Evolutionary conservation across 805 yeast genomes (phyloP).

Genomic region (Yarrowia osloensis): DNA sequence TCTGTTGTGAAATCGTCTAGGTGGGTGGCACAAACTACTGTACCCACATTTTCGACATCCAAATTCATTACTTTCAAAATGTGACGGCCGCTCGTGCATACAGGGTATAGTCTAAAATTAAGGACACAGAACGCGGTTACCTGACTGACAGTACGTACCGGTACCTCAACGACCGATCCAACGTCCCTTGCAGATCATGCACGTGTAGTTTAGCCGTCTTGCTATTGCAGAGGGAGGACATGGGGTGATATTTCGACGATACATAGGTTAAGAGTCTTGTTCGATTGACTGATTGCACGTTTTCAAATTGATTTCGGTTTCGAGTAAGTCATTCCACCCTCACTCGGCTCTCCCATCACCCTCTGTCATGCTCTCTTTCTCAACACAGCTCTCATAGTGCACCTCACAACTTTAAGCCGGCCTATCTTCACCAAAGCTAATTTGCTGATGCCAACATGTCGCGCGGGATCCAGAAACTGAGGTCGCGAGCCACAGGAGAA

Average conservation of each 20-base stretch:
- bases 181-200: conserved; percentile 17
- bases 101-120: no score
- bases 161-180: no score
- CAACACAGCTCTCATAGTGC: neutral
- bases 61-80: no score
- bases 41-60: no score
- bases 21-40: no score
- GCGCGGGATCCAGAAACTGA: conserved; percentile 22
- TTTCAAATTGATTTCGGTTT: neutral
- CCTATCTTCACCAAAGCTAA: conserved; percentile 1
- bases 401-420: neutral
- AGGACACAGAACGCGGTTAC: no score
- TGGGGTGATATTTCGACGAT: neutral
- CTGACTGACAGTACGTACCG: no score
- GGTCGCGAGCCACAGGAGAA: conserved; percentile 26
- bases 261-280: neutral
- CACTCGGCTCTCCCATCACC: neutral
- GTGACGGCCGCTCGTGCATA: no score
- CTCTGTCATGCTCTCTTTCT: neutral
- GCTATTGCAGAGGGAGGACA: neutral
- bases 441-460: conserved; percentile 18
- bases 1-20: no score
- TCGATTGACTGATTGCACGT: neutral
- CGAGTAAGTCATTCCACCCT: neutral
- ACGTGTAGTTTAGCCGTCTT: neutral